A percentile compares a stretch with the other conserved stretches of the same genome.
These are phyloP conservation scores for Pythium rhizo-oryzae DNA, from an alignment of 352 stramenopile species.

Conservation along the genomic window DNA sequence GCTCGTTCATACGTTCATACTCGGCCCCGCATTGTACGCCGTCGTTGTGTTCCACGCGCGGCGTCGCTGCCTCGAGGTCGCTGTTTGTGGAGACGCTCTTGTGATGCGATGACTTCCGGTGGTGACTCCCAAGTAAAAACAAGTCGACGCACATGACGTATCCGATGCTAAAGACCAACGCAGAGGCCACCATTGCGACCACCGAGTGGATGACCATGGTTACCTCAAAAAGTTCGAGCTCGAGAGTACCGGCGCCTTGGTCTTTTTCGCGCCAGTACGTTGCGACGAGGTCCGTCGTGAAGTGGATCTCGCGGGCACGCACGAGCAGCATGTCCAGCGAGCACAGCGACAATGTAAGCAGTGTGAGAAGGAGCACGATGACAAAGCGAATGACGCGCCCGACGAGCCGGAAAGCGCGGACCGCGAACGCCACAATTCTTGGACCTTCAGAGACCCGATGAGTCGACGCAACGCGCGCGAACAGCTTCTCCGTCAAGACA, in stretches of 20 bases:
- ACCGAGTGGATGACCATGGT: conserved; percentile 26
- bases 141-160: conserved; percentile 20
- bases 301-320: conserved; percentile 43
- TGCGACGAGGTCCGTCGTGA: conserved; percentile 52
- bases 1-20: background rate
- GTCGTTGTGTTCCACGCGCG: background rate
- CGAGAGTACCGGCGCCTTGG: conserved; percentile 27
- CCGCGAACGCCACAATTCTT: background rate
- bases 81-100: background rate
- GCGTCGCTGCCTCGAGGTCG: background rate
- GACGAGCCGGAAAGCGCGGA: background rate
- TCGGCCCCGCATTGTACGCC: background rate
- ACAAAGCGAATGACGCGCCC: background rate
- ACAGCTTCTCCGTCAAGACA: background rate
- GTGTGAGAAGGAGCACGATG: conserved; percentile 30
- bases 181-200: conserved; percentile 13
- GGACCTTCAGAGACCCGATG: too few species aligned
- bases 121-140: background rate
- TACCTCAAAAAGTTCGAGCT: conserved; percentile 36
- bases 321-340: conserved; percentile 47
- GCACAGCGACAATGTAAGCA: conserved; percentile 32
- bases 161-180: conserved; percentile 29
- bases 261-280: conserved; percentile 42
- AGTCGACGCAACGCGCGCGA: background rate
- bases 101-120: background rate